Base-by-base conservation (phyloP, 805 yeast species). In the Hanseniaspora occidentalis region DNA sequence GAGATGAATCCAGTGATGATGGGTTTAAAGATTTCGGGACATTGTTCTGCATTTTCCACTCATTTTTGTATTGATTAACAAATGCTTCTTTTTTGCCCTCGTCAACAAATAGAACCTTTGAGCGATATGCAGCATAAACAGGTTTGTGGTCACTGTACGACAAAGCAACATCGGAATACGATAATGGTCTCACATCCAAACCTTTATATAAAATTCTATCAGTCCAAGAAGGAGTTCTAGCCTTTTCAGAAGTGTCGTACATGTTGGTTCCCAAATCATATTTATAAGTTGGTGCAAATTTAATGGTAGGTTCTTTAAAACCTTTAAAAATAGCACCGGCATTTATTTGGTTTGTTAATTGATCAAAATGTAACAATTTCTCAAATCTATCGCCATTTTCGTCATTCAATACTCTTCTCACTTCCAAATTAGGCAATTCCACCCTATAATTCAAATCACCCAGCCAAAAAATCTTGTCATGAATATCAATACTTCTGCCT, bases 221-320 rank as follows among this genome's bases (percentile, higher is more conserved):
- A 0, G 97, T 89, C 96, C 97, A 89, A 0, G 96, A 81, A 1
- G 98, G 98, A 3, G 84, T 78, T 50, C 98, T 70, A 46, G 80
- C 89, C 56, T 89, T 89, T 50, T 89, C 98, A 9, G 94, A 80
- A 1, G 94, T 69, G 57, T 89, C 97, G 56, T 88, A 92, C 16
- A 58, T 64, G 37, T 73, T 69, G 0, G 95, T 79, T 3, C 89
- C 92, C 46, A 81, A 79, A 56, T 89, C 95, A 59, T 75, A 89
- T 55, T 89, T 89, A 63, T 89, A 89, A 1, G 98, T 92, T 8
- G 97, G 98, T 29, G 73, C 69, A 56, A 92, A 89, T 35, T 66
- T 73, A 41, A 89, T 73, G 20, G 79, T 76, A 46, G 77, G 73
- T 55, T 92, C 99, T 43, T 73, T 70, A 54, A 79, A 89, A 14